phyloP scores from a whole-genome alignment of 2,329 filamentous ascomycete species.

The Ramularia collo-cygni region DNA sequence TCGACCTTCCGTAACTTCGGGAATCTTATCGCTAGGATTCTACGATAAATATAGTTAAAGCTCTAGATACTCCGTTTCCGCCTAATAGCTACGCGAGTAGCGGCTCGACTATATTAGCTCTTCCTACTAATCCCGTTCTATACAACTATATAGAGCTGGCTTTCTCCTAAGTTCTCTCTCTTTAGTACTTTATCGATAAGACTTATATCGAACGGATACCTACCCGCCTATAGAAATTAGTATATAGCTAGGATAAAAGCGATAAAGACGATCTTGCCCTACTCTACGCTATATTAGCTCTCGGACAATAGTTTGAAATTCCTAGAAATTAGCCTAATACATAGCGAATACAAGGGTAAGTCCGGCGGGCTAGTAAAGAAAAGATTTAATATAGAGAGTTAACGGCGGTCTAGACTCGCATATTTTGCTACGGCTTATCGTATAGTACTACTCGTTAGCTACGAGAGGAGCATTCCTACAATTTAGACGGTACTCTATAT shows the following conservation, averaged over 20 bases:
- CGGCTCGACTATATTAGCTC: slow-evolving; percentile 3
- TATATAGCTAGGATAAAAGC: slow-evolving; percentile 11
- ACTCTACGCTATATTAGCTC: slow-evolving; percentile 12
- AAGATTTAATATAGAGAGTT: no score
- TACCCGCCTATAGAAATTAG: slow-evolving; percentile 12
- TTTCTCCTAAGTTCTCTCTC: slow-evolving; percentile 11
- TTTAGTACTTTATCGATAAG: slow-evolving; percentile 15
- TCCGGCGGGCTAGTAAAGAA: no score
- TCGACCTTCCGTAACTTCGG: slow-evolving; percentile 2
- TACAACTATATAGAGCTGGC: slow-evolving; percentile 10
- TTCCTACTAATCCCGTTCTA: slow-evolving; percentile 7
- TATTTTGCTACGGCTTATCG: slow-evolving; percentile 13
- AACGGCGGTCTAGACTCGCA: background rate
- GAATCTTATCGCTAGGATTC: slow-evolving; percentile 4
- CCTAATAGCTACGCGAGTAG: slow-evolving; percentile 2
- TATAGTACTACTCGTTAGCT: slow-evolving; percentile 10
- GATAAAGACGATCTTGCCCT: slow-evolving; percentile 16
- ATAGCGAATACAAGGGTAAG: slow-evolving; percentile 6
- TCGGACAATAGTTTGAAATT: slow-evolving; percentile 14
- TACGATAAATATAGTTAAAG: slow-evolving; percentile 13
- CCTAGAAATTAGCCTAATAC: background rate
- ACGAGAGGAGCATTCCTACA: slow-evolving; percentile 13
- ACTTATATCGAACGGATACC: slow-evolving; percentile 9
- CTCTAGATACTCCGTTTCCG: slow-evolving; percentile 9
- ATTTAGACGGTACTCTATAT: slow-evolving; percentile 15